Conservation (phyloP, 768 basidiomycete species). For the Leccinum imitatum region DNA sequence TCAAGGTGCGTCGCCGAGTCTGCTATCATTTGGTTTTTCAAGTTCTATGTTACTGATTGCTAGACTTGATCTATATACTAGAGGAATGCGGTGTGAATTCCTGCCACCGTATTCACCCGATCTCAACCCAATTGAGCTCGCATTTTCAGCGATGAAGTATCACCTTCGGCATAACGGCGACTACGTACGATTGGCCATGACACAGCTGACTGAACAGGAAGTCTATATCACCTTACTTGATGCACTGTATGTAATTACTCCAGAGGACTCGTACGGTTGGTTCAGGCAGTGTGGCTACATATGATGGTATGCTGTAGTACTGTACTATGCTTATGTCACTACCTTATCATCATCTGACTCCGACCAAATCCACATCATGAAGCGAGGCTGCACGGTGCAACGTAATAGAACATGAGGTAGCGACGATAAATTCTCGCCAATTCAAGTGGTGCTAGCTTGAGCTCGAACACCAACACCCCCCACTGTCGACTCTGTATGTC, state of each 20-base stretch:
- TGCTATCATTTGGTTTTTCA: no score
- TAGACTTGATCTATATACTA: neutral
- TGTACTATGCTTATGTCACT: no score
- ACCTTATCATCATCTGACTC: no score
- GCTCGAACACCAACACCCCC: no score
- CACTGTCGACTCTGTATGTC: no score
- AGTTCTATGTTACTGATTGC: neutral
- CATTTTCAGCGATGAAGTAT: neutral
- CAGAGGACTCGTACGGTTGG: neutral
- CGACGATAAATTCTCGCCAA: no score
- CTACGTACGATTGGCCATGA: neutral
- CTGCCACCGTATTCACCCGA: neutral
- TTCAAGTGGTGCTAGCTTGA: no score
- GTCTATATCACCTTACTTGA: neutral
- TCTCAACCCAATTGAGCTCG: neutral
- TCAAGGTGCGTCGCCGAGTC: constrained; percentile 19
- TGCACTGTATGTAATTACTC: neutral
- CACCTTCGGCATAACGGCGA: neutral
- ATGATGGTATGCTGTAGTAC: no score
- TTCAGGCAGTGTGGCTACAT: neutral
- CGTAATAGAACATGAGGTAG: no score
- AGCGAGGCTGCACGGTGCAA: no score
- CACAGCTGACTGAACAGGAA: neutral
- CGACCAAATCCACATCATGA: no score
- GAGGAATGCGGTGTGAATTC: neutral